A percentile compares a stretch with the other conserved stretches of the same genome.
Conservation (phyloP, 225 moss, liverwort and hornwort genomes). For the Pleurozium schreberi region DNA sequence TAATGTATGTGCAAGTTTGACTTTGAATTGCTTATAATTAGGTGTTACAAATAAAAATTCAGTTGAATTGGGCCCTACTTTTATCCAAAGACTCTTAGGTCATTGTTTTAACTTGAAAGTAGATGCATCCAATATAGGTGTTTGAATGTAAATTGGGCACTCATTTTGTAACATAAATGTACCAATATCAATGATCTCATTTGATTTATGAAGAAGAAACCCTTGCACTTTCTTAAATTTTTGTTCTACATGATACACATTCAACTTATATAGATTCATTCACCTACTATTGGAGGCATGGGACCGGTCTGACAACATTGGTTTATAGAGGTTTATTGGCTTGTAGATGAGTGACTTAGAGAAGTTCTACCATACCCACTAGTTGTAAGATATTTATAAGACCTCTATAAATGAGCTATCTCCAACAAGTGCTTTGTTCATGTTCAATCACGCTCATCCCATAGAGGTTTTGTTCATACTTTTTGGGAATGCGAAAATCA, state of each 20-base stretch:
- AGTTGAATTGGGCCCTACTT: neutral
- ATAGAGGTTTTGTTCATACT: no score
- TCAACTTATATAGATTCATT: neutral
- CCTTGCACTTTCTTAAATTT: neutral
- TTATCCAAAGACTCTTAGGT: neutral
- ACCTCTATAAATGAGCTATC: no score
- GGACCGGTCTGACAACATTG: no score
- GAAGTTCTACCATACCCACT: no score
- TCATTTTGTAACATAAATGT: neutral
- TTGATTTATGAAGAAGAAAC: neutral
- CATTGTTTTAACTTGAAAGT: neutral
- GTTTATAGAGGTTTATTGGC: no score
- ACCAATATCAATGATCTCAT: neutral
- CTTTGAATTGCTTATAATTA: neutral
- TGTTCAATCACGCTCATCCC: no score
- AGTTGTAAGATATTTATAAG: no score
- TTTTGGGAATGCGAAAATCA: no score
- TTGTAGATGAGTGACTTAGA: no score
- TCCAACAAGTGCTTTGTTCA: no score
- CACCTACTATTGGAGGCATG: neutral
- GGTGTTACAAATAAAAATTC: neutral
- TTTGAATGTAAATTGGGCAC: rapidly evolving
- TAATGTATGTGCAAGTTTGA: neutral
- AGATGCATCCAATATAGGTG: neutral
- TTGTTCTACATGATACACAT: neutral